These are phyloP conservation scores for Thelonectria discophora DNA, from an alignment of 2,329 filamentous ascomycete species.

Conservation along the genomic window DNA sequence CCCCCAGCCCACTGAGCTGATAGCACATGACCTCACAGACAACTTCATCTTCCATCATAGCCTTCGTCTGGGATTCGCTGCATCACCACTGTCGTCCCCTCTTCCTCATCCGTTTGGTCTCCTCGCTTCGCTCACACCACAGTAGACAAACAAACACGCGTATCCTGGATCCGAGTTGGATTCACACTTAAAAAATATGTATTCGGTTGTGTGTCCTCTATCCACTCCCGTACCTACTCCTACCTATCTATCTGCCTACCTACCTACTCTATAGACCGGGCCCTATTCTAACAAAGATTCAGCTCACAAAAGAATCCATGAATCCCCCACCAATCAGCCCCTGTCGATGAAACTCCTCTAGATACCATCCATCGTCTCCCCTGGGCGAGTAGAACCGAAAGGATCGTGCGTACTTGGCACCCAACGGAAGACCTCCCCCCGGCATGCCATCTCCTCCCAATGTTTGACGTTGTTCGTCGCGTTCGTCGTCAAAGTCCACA, in stretches of 20 bases:
- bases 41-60: not conserved
- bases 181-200: not conserved
- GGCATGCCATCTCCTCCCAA: constrained; percentile 49
- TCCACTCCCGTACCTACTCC: not conserved
- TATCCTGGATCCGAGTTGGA: not conserved
- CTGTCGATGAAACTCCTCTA: constrained; percentile 43
- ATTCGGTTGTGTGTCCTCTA: not conserved
- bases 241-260: too few species aligned
- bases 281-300: not conserved
- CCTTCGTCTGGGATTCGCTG: too few species aligned
- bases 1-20: not conserved
- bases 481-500: constrained; percentile 52
- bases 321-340: constrained; percentile 32
- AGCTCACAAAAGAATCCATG: constrained; percentile 25
- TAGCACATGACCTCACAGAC: constrained; percentile 10
- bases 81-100: not conserved
- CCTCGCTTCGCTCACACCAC: too few species aligned
- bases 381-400: constrained; percentile 51
- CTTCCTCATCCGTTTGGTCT: not conserved
- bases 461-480: constrained; percentile 44
- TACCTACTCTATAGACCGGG: too few species aligned
- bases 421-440: constrained; percentile 49
- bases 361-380: constrained; percentile 51
- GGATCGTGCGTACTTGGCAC: constrained; percentile 41
- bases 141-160: not conserved